Base-by-base conservation (phyloP, 2,329 filamentous ascomycete species). In the Nemania abortiva region DNA sequence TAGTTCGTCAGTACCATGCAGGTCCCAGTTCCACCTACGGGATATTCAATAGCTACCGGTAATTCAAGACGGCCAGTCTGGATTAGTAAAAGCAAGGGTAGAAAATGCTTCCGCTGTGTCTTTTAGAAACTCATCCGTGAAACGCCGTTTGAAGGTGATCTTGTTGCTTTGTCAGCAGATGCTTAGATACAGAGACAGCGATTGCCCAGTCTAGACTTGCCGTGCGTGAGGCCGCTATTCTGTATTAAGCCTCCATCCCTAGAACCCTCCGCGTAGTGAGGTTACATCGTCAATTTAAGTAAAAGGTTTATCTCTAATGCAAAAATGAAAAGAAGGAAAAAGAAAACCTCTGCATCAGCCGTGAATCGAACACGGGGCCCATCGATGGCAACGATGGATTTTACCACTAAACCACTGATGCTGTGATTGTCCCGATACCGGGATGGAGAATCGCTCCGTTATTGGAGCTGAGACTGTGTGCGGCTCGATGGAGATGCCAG, bases 321-420 rank as follows among this genome's bases (percentile, higher is more conserved):
- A 42, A 42, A 42, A 15, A 42, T 42, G 11, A 42, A 15, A 15
- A 47, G 15, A 5, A n/a, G 42, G 7, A 47, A 47, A 47, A 47
- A n/a, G 42, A 47, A 47, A 47, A 42, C 42, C 3, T 6, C 58
- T 81, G 80, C 79, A 81, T 78, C 74, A 80, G 78, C 81, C 81
- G 80, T 74, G 81, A 83, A 82, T 82, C 81, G 81, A 82, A 82
- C 81, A 75, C 80, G 81, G 81, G 81, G 82, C 83, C 81, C 82
- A 83, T 84, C 83, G 82, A 84, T 84, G 83, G 83, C 83, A 84
- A 84, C 82, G 83, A 84, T 83, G 82, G 81, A 84, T 84, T 84
- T 83, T 84, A 84, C 83, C 83, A 84, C 82, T 84, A 84, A 84
- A 84, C 82, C 82, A 84, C 81, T 82, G 77, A 77, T 79, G 77